Evolutionary conservation across 2,329 filamentous ascomycete species (phyloP).

Genomic region (Neofusicoccum umdonicola): DNA sequence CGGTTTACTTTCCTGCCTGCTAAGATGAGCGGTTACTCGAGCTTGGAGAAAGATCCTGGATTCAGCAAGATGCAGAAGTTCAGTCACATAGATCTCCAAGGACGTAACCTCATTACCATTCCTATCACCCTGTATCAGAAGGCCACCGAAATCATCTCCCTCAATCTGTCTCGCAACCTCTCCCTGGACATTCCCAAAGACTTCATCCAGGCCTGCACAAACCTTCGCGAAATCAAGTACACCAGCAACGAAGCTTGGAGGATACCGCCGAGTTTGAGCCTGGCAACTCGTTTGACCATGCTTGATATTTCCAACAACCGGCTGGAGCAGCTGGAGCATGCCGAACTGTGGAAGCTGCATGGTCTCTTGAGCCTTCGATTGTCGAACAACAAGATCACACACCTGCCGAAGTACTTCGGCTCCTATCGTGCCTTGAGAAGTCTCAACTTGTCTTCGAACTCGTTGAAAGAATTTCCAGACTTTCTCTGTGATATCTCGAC

Average conservation of each 20-base stretch:
- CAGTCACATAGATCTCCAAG: conserved; percentile 88
- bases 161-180: conserved; percentile 90
- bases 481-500: conserved; percentile 81
- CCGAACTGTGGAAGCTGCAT: conserved; percentile 71
- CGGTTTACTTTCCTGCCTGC: conserved; percentile 92
- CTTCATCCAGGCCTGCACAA: conserved; percentile 90
- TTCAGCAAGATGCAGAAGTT: conserved; percentile 84
- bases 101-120: conserved; percentile 88
- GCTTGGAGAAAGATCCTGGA: conserved; percentile 72
- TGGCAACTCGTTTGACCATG: conserved; percentile 78
- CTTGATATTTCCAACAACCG: conserved; percentile 95
- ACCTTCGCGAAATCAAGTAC: conserved; percentile 91
- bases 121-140: conserved; percentile 92
- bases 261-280: conserved; percentile 77
- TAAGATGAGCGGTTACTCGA: conserved; percentile 75
- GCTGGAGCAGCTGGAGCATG: conserved; percentile 81
- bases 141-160: conserved; percentile 85
- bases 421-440: conserved; percentile 76
- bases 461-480: conserved; percentile 76
- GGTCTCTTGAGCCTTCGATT: conserved; percentile 85
- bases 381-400: conserved; percentile 84
- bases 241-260: conserved; percentile 89
- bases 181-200: conserved; percentile 91
- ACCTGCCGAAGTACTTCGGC: conserved; percentile 78
- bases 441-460: conserved; percentile 92